phyloP scores from a whole-genome alignment of 768 basidiomycete genomes.

The Collybia sp. region DNA sequence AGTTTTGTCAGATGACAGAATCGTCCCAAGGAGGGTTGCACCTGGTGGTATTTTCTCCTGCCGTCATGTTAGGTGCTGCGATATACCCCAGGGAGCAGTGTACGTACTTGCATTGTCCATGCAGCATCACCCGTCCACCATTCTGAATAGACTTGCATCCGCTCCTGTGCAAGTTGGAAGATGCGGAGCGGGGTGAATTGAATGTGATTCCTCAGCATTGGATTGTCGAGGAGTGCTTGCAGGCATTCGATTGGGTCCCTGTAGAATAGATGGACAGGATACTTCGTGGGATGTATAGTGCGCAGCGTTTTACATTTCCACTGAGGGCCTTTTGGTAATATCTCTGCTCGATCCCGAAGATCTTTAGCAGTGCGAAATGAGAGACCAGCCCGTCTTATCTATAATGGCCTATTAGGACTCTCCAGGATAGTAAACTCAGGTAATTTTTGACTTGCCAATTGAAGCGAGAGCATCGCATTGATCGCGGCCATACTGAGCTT shows the following conservation, averaged over 20 bases:
- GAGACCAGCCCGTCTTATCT: slow-evolving; percentile 2
- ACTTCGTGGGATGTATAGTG: slow-evolving; percentile 7
- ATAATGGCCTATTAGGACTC: background rate
- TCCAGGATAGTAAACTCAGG: background rate
- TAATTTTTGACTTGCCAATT: slow-evolving; percentile 13
- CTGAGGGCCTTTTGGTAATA: slow-evolving; percentile 11
- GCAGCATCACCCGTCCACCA: slow-evolving; percentile 2
- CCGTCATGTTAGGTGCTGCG: background rate
- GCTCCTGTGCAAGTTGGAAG: background rate
- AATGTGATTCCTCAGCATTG: slow-evolving; percentile 9
- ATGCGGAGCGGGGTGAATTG: slow-evolving; percentile 1
- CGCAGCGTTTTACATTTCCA: slow-evolving; percentile 13
- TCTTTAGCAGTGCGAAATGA: slow-evolving; percentile 12
- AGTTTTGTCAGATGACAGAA: slow-evolving; percentile 27
- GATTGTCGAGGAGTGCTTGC: slow-evolving; percentile 18
- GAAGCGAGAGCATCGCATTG: slow-evolving; percentile 19
- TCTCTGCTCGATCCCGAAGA: slow-evolving; percentile 10
- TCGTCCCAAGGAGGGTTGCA: slow-evolving; percentile 21
- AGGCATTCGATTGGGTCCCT: slow-evolving; percentile 20
- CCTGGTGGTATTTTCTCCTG: slow-evolving; percentile 15
- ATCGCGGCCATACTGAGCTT: slow-evolving; percentile 20
- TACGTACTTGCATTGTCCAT: slow-evolving; percentile 5
- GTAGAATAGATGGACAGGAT: slow-evolving; percentile 14
- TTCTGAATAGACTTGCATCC: slow-evolving; percentile 1
- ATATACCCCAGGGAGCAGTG: background rate